Evolutionary conservation across 352 stramenopile species (phyloP).

Genomic region (Pythium phragmitis): DNA sequence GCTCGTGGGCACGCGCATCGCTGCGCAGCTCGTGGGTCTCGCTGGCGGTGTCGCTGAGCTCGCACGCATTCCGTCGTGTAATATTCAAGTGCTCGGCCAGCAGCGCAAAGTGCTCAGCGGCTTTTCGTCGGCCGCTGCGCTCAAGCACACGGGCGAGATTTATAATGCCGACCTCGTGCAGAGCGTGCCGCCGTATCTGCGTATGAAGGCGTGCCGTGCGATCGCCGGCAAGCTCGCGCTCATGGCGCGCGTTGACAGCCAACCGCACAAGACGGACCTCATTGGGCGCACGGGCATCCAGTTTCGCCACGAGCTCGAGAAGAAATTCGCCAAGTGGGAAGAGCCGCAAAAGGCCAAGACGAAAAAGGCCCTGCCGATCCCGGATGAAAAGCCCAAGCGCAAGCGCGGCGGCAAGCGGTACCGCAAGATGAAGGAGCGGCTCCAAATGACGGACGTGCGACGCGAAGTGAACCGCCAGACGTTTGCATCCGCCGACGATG

Average conservation of each 20-base stretch:
- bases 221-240: slow-evolving; percentile 90
- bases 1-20: slow-evolving; percentile 94
- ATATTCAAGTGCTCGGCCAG: slow-evolving; percentile 96
- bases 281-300: slow-evolving; percentile 68
- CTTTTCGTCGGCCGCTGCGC: slow-evolving; percentile 78
- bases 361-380: slow-evolving; percentile 96
- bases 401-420: slow-evolving; percentile 94
- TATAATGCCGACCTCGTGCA: slow-evolving; percentile 93
- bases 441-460: slow-evolving; percentile 97
- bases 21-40: slow-evolving; percentile 93
- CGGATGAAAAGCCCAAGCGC: slow-evolving; percentile 94
- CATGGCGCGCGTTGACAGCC: slow-evolving; percentile 92
- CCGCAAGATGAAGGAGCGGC: slow-evolving; percentile 96
- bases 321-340: slow-evolving; percentile 97
- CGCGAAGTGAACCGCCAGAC: slow-evolving; percentile 96
- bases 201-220: slow-evolving; percentile 93
- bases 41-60: slow-evolving; percentile 94
- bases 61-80: slow-evolving; percentile 95
- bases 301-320: slow-evolving; percentile 90
- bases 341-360: slow-evolving; percentile 96
- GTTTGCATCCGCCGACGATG: slow-evolving; percentile 92
- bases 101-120: slow-evolving; percentile 91
- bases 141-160: slow-evolving; percentile 94
- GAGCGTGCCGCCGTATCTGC: slow-evolving; percentile 87
- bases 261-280: slow-evolving; percentile 71